Base-by-base conservation (phyloP, 441 rosid genomes). In the Eruca vesicaria region DNA sequence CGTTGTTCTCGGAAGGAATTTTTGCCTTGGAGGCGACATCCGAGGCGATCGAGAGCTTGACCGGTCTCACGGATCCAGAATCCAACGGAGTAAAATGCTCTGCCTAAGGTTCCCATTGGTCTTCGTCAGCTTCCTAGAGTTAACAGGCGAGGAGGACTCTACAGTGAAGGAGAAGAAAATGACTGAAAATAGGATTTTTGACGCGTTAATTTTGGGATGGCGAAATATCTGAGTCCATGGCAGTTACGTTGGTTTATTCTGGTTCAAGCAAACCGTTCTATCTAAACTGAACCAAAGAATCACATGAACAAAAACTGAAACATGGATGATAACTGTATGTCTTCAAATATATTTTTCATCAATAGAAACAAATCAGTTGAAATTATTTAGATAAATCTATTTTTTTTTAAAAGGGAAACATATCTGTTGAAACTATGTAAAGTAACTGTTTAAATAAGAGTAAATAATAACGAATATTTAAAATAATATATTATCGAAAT, bases 61-160 rank as follows among this genome's bases (percentile, higher is more conserved):
- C 98, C 99, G 7, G 93, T 89, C 84, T 90, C 98, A 59, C 99
- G 93, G 85, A 94, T 86, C 98, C 98, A 94, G 78, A 94, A 90
- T 41, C 97, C 97, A 31, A 92, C 90, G 71, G 90, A 80, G 90
- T 92, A 90, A 45, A 90, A 79, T 57, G 96, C 98, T 84, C 83
- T 79, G 4, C 98, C 96, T 43, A 94, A 79, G 55, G 94, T 89
- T 75, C 94, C 98, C 99, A 94, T 94, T 72, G 80, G 3, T 72
- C 75, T 1, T 71, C 74, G 28, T 58, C 29, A 38, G 38, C 60
- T 56, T 66, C 58, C n/a, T 66, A 43, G 31, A 20, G 14, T 21
- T 60, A 48, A 28, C 73, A 60, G 36, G 36, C 7, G 7, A 66
- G 3, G 59, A 66, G 3, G 59, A 36, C 20, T 59, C 72, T 43